Percentiles rank a stretch among this genome's conserved stretches.
Evolutionary conservation across 768 basidiomycete species (phyloP).

Genomic region (Leccinum uliginosum): DNA sequence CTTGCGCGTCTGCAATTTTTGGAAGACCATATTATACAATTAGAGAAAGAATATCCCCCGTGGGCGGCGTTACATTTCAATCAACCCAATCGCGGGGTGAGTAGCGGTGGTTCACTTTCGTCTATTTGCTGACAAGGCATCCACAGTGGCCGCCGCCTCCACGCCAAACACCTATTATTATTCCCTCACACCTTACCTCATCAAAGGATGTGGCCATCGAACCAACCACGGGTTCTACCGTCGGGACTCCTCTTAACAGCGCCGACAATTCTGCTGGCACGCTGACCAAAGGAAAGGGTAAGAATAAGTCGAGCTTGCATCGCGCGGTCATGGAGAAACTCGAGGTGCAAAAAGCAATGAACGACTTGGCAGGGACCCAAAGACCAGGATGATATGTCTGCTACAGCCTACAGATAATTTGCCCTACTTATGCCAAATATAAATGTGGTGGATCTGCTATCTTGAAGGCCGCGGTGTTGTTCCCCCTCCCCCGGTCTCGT

Average conservation of each 20-base stretch:
- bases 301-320: slow-evolving; percentile 61
- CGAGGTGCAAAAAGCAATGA: slow-evolving; percentile 70
- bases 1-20: slow-evolving; percentile 62
- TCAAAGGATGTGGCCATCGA: slow-evolving; percentile 23
- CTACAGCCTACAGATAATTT: background rate
- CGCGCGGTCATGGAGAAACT: slow-evolving; percentile 70
- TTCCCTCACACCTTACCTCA: slow-evolving; percentile 58
- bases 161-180: slow-evolving; percentile 70
- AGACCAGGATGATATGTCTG: slow-evolving; percentile 11
- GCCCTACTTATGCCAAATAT: background rate
- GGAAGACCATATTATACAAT: slow-evolving; percentile 70
- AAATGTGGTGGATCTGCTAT: background rate
- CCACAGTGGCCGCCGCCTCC: slow-evolving; percentile 81
- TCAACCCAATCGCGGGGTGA: slow-evolving; percentile 74
- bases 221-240: slow-evolving; percentile 4
- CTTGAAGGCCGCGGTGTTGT: background rate
- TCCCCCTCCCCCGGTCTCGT: background rate
- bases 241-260: slow-evolving; percentile 6
- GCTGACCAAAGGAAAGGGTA: slow-evolving; percentile 29
- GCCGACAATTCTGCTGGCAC: slow-evolving; percentile 10
- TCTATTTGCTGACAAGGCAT: background rate
- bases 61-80: slow-evolving; percentile 90
- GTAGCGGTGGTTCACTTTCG: slow-evolving; percentile 25
- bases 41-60: slow-evolving; percentile 81
- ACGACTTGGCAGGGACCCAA: slow-evolving; percentile 36